Conservation (phyloP, 2,329 filamentous ascomycete genomes). For the Fusarium sp. region DNA sequence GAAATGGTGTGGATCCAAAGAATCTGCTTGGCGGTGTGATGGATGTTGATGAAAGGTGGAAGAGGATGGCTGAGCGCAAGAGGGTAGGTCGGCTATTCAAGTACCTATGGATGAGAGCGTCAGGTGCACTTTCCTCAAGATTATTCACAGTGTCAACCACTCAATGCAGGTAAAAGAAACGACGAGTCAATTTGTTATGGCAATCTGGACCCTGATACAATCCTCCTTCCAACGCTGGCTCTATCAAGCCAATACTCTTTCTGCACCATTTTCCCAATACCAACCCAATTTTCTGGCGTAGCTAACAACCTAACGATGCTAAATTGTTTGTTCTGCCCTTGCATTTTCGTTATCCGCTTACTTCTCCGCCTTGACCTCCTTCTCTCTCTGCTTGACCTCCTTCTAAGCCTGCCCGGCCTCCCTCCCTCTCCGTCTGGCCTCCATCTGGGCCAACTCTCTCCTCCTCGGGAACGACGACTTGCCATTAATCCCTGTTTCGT, state of each 20-base stretch:
- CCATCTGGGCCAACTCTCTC: constrained; percentile 40
- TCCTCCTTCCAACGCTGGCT: not conserved
- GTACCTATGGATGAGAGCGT: not conserved
- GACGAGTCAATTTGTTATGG: not conserved
- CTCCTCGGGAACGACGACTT: constrained; percentile 45
- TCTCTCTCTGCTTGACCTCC: not conserved
- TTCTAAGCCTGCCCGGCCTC: not conserved
- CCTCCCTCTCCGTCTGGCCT: constrained; percentile 9
- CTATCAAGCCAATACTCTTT: not conserved
- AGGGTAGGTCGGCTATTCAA: not conserved
- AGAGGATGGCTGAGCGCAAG: not conserved
- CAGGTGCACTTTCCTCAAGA: not conserved
- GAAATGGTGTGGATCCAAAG: not conserved
- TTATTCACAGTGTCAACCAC: not conserved
- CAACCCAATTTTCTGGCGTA: not conserved
- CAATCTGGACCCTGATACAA: not conserved
- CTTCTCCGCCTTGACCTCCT: not conserved
- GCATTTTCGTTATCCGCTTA: not conserved
- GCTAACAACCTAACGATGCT: not conserved
- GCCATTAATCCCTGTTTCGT: constrained; percentile 49
- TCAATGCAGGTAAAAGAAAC: not conserved
- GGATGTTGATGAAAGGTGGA: not conserved
- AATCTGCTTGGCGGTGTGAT: not conserved
- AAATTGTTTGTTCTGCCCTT: not conserved
- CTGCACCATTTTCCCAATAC: not conserved